These are phyloP conservation scores for Colletotrichum higginsianum DNA, from an alignment of 2,329 filamentous ascomycete species.

Conservation along the genomic window DNA sequence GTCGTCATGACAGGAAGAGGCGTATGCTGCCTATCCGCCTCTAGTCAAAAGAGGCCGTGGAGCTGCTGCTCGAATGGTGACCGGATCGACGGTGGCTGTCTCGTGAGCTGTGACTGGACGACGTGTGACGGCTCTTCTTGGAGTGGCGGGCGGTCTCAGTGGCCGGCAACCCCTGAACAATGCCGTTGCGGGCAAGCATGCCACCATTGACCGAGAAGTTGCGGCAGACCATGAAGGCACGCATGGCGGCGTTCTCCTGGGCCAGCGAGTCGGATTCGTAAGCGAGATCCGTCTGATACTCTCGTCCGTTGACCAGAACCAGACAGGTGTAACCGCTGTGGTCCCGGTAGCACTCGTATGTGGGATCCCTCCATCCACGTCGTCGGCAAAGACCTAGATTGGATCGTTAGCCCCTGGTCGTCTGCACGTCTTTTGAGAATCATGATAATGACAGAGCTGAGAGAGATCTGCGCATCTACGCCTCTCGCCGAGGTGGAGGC, in stretches of 20 bases:
- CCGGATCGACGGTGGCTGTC: constrained; percentile 66
- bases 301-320: constrained; percentile 94
- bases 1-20: constrained; percentile 36
- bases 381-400: constrained; percentile 89
- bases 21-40: constrained; percentile 19
- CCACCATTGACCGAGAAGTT: constrained; percentile 98
- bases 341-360: constrained; percentile 86
- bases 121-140: constrained; percentile 65
- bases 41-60: constrained; percentile 71
- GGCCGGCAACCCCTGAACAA: constrained; percentile 76
- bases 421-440: constrained; percentile 9
- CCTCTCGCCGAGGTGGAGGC: constrained; percentile 45
- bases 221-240: constrained; percentile 96
- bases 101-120: constrained; percentile 55
- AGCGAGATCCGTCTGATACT: constrained; percentile 91
- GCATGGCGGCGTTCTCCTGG: constrained; percentile 94
- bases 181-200: constrained; percentile 82
- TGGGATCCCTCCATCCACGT: constrained; percentile 92
- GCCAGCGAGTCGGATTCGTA: constrained; percentile 88
- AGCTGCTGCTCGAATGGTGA: constrained; percentile 74
- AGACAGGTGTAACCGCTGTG: constrained; percentile 87
- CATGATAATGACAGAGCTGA: constrained; percentile 33
- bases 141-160: constrained; percentile 65
- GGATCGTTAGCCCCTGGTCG: constrained; percentile 53
- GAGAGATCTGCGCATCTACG: constrained; percentile 14